These are phyloP conservation scores for Macrotyloma uniflorum DNA, from an alignment of 306 rosid species.

Conservation along the genomic window DNA sequence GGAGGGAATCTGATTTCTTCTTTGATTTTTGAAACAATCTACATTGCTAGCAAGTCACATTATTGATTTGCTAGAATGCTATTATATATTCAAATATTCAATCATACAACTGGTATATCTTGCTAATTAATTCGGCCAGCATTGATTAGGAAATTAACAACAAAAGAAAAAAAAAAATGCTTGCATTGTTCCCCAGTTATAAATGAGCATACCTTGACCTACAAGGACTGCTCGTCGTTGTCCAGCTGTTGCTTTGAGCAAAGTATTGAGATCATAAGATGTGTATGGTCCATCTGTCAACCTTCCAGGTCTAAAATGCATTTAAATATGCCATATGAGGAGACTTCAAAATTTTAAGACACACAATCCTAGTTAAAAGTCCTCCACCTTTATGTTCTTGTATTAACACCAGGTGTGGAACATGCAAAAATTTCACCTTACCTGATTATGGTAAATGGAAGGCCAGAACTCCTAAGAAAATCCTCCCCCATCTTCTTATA, in stretches of 20 bases:
- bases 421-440: slow-evolving; percentile 34
- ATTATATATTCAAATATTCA: not conserved
- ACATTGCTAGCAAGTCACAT: not conserved
- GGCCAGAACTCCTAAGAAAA: slow-evolving; percentile 74
- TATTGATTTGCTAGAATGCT: not conserved
- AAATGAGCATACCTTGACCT: slow-evolving; percentile 78
- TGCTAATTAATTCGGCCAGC: not conserved
- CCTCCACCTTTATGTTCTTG: slow-evolving; percentile 5
- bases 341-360: not conserved
- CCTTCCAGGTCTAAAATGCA: slow-evolving; percentile 77
- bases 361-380: slow-evolving; percentile 1
- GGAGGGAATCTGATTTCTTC: not conserved
- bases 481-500: slow-evolving; percentile 97
- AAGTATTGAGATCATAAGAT: slow-evolving; percentile 91
- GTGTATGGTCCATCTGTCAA: slow-evolving; percentile 99
- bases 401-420: slow-evolving; percentile 5
- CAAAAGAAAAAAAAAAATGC: not conserved
- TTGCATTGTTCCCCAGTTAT: not conserved
- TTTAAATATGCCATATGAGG: slow-evolving; percentile 29
- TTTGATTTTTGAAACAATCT: not conserved
- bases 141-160: not conserved
- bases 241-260: slow-evolving; percentile 95
- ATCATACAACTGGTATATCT: not conserved
- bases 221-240: slow-evolving; percentile 81
- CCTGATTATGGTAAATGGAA: slow-evolving; percentile 96